Conservation (phyloP, 805 yeast genomes). For the Citeromyces nyonsensis region DNA sequence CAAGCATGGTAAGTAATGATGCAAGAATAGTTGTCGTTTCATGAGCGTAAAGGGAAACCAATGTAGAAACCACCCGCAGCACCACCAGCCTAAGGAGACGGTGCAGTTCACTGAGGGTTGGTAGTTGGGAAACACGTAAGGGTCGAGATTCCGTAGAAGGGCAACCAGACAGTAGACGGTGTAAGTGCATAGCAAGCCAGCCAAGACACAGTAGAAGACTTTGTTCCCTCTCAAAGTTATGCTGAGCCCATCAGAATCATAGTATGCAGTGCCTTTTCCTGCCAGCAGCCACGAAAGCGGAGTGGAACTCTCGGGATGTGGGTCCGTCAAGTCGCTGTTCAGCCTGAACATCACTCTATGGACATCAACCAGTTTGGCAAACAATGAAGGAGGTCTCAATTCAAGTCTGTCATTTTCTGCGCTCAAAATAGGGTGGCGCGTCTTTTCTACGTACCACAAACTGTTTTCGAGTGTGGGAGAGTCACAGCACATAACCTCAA, state of each 20-base stretch:
- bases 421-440: constrained; percentile 33
- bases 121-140: neutral
- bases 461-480: constrained; percentile 56
- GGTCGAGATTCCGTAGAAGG: neutral
- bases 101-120: constrained; percentile 7
- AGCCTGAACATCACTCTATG: constrained; percentile 39
- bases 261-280: constrained; percentile 43
- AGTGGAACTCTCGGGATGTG: constrained; percentile 33
- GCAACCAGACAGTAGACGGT: constrained; percentile 4
- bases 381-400: constrained; percentile 17
- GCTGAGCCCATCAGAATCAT: constrained; percentile 23
- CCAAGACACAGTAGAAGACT: constrained; percentile 33
- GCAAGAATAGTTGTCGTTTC: constrained; percentile 89
- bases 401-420: constrained; percentile 17
- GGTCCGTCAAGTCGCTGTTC: constrained; percentile 27
- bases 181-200: constrained; percentile 15
- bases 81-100: constrained; percentile 15
- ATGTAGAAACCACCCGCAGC: constrained; percentile 56
- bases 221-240: constrained; percentile 55
- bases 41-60: constrained; percentile 66
- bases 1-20: constrained; percentile 85
- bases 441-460: constrained; percentile 60
- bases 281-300: constrained; percentile 53
- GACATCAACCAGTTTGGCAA: constrained; percentile 35
- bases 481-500: constrained; percentile 78